phyloP scores from a whole-genome alignment of 441 rosid species.

The Mallotus repandus region DNA sequence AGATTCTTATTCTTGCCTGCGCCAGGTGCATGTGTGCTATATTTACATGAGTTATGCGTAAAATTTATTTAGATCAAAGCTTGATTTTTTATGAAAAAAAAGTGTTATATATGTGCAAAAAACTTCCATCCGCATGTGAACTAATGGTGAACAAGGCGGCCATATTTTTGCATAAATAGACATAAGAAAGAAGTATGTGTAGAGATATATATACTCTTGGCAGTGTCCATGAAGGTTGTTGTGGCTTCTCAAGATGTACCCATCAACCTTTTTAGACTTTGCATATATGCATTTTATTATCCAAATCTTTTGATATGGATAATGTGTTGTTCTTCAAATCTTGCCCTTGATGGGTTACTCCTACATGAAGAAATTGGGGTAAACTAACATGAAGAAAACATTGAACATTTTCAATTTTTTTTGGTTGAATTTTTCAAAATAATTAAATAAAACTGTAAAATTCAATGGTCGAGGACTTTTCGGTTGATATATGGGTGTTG shows the following conservation, averaged over 20 bases:
- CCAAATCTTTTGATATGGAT: background rate
- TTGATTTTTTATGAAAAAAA: too few relatives aligned
- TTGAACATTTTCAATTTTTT: too few relatives aligned
- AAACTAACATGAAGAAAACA: too few relatives aligned
- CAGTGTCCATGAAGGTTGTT: slow-evolving; percentile 11
- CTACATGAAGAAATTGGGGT: too few relatives aligned
- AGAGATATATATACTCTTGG: background rate
- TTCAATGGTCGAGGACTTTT: too few relatives aligned
- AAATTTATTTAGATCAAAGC: too few relatives aligned
- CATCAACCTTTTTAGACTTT: slow-evolving; percentile 14
- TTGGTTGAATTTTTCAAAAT: too few relatives aligned
- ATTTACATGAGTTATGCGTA: too few relatives aligned
- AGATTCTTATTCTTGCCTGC: too few relatives aligned
- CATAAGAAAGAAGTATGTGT: background rate
- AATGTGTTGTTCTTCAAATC: background rate
- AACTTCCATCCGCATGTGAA: slow-evolving; percentile 24
- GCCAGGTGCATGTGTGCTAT: too few relatives aligned
- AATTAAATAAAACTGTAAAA: too few relatives aligned
- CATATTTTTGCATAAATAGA: slow-evolving; percentile 49
- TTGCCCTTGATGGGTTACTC: background rate
- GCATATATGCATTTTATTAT: slow-evolving; percentile 12
- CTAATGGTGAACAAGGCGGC: slow-evolving; percentile 29
- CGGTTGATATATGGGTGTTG: too few relatives aligned
- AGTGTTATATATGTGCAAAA: background rate
- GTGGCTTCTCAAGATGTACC: background rate